A percentile compares a stretch with the other conserved stretches of the same genome.
phyloP scores from a whole-genome alignment of 371 early-diverging fungal species.

The Mortierella sp. region DNA sequence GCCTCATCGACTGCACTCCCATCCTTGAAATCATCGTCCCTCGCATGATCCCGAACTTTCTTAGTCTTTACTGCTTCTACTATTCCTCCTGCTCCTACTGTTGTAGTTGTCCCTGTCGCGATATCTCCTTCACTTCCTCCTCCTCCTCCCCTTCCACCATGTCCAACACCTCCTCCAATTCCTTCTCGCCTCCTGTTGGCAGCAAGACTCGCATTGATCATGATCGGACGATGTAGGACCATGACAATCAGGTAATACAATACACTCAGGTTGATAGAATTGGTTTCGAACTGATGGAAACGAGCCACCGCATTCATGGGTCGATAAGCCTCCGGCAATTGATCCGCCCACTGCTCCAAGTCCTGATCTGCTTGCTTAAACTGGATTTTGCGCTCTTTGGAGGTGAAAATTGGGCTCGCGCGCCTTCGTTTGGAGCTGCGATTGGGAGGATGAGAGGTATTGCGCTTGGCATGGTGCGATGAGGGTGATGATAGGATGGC shows the following conservation, averaged over 20 bases:
- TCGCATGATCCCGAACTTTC: background rate
- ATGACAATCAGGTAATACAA: slow-evolving; percentile 6
- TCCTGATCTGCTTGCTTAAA: background rate
- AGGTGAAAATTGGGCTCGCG: background rate
- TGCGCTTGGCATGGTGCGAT: background rate
- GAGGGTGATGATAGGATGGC: background rate
- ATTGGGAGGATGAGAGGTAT: background rate
- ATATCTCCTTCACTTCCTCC: background rate
- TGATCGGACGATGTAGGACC: background rate
- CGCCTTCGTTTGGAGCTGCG: background rate
- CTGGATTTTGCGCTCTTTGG: background rate
- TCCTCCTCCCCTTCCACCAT: background rate
- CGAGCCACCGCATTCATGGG: background rate
- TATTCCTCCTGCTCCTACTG: background rate
- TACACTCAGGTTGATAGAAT: background rate
- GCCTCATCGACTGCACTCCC: background rate
- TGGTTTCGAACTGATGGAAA: background rate
- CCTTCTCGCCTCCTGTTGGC: background rate
- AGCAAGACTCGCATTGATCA: background rate
- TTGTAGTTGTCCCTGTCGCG: background rate
- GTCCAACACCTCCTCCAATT: background rate
- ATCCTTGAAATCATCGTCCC: background rate
- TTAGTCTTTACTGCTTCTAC: background rate
- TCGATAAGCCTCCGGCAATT: background rate
- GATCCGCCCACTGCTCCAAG: background rate